Percentiles rank a stretch among this genome's conserved stretches.
Evolutionary conservation across 441 rosid species (phyloP).

Genomic region (Erodium moschatum): DNA sequence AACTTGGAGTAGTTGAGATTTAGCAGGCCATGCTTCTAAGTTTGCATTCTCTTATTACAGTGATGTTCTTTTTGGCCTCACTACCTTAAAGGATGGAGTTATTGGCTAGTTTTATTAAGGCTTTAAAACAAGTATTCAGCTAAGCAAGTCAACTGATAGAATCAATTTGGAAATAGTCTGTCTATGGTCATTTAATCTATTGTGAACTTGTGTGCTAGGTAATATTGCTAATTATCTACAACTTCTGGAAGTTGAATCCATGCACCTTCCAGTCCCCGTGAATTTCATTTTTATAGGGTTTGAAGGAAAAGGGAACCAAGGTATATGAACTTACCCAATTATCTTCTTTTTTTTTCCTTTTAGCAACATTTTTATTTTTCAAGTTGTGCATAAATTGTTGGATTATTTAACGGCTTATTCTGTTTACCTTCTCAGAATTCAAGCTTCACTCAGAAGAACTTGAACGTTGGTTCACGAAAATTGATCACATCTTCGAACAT

Average conservation of each 20-base stretch:
- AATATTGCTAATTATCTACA: conserved; percentile 74
- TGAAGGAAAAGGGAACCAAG: conserved; percentile 95
- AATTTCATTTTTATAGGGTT: conserved; percentile 94
- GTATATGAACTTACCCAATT: conserved; percentile 27
- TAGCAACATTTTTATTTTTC: conserved; percentile 5
- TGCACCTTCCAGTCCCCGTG: conserved; percentile 85
- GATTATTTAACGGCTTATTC: conserved; percentile 15
- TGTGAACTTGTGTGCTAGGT: conserved; percentile 34
- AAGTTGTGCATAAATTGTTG: conserved; percentile 5
- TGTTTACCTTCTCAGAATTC: conserved; percentile 42
- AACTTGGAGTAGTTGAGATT: neutral
- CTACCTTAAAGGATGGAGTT: neutral
- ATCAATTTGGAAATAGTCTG: conserved; percentile 9
- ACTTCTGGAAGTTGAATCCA: conserved; percentile 82
- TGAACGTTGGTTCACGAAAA: conserved; percentile 88
- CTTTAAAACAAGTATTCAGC: neutral
- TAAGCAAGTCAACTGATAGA: neutral
- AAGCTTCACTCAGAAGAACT: conserved; percentile 79
- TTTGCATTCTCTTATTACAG: neutral
- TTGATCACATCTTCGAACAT: conserved; percentile 89
- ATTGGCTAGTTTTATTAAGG: conserved; percentile 7
- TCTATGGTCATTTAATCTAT: conserved; percentile 9
- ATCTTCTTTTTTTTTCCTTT: neutral
- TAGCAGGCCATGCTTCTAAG: neutral
- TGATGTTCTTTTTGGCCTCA: neutral